Evolutionary conservation across 805 yeast species (phyloP).

Genomic region (Myxozyma vanderwaltii): DNA sequence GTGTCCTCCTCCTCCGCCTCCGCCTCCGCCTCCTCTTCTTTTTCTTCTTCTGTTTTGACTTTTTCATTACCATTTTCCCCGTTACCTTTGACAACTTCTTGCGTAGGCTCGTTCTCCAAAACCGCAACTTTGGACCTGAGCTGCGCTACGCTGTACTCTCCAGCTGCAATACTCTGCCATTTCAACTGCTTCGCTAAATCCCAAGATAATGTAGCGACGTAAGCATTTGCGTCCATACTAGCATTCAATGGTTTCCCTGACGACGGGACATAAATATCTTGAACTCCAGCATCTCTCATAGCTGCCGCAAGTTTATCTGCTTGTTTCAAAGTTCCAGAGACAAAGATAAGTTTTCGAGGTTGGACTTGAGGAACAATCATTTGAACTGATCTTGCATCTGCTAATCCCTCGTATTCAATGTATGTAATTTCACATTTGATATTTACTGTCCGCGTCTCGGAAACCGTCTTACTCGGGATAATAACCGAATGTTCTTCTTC

Average conservation of each 20-base stretch:
- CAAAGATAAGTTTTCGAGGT: slow-evolving; percentile 69
- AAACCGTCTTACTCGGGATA: slow-evolving; percentile 32
- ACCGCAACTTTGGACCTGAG: slow-evolving; percentile 63
- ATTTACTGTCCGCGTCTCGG: slow-evolving; percentile 44
- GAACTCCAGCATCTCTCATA: slow-evolving; percentile 36
- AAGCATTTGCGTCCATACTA: slow-evolving; percentile 53
- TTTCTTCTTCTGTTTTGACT: too few relatives aligned
- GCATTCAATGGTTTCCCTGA: slow-evolving; percentile 37
- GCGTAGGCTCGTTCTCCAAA: not conserved
- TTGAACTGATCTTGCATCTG: slow-evolving; percentile 77
- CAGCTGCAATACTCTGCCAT: slow-evolving; percentile 78
- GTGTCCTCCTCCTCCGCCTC: too few relatives aligned
- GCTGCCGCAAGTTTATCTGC: slow-evolving; percentile 30
- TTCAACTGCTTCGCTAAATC: slow-evolving; percentile 58
- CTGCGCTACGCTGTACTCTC: slow-evolving; percentile 80
- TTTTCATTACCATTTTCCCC: too few relatives aligned
- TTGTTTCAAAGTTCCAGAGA: slow-evolving; percentile 44
- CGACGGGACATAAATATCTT: slow-evolving; percentile 31
- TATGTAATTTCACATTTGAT: slow-evolving; percentile 72
- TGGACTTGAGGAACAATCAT: slow-evolving; percentile 76
- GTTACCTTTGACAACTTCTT: not conserved
- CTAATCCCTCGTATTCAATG: slow-evolving; percentile 80
- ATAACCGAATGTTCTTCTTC: slow-evolving; percentile 30
- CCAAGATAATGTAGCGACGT: slow-evolving; percentile 71
- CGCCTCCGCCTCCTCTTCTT: too few relatives aligned